A percentile compares a stretch with the other conserved stretches of the same genome.
Evolutionary conservation across 2,329 filamentous ascomycete species (phyloP).

Genomic region (Arthrinium phaeospermum): DNA sequence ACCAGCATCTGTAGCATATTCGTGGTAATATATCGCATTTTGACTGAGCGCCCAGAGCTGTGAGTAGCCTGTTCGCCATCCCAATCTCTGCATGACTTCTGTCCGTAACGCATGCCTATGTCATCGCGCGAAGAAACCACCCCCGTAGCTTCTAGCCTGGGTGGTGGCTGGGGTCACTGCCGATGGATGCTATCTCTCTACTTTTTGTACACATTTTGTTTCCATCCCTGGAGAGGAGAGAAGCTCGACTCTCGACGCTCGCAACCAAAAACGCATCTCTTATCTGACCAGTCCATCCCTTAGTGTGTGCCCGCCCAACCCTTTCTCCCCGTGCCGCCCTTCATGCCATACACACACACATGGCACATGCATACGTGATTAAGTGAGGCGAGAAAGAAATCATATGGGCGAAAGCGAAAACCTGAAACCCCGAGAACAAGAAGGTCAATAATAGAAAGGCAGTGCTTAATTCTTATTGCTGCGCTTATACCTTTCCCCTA

Average conservation of each 20-base stretch:
- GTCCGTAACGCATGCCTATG: not conserved
- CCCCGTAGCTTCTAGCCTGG: not conserved
- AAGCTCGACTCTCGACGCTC: not conserved
- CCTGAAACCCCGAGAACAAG: not conserved
- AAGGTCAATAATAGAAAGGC: not conserved
- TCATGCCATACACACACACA: not conserved
- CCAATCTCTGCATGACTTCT: not conserved
- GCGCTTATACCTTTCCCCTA: conserved; percentile 2
- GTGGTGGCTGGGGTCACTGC: not conserved
- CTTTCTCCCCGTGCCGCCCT: not conserved
- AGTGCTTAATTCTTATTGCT: conserved; percentile 4
- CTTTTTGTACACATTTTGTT: not conserved
- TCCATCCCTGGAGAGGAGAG: not conserved
- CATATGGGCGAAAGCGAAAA: not conserved
- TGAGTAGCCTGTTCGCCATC: not conserved
- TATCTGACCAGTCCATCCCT: not conserved
- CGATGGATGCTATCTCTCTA: not conserved
- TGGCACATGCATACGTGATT: not conserved
- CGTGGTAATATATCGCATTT: not conserved
- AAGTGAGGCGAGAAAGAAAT: not conserved
- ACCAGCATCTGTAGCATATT: not conserved
- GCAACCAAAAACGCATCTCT: not conserved
- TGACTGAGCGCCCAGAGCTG: conserved; percentile 8
- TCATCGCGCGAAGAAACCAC: not conserved
- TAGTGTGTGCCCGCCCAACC: not conserved